These are phyloP conservation scores for Ophioceras dolichostomum DNA, from an alignment of 2,329 filamentous ascomycete species.

Conservation along the genomic window DNA sequence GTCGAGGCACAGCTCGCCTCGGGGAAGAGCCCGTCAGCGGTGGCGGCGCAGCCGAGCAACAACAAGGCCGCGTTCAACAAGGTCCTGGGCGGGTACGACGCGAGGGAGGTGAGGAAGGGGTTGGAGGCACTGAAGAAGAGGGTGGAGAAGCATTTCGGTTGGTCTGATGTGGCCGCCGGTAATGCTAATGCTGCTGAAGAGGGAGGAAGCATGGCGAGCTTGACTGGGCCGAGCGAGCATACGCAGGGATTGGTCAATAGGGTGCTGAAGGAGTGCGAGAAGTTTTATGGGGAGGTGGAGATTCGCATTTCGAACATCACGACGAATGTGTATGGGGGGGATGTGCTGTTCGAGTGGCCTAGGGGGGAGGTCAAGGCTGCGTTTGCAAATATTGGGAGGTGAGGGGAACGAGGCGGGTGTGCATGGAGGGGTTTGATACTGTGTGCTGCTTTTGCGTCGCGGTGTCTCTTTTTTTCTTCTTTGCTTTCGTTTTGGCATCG, in stretches of 20 bases:
- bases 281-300: slow-evolving; percentile 50
- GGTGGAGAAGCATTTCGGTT: slow-evolving; percentile 94
- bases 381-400: slow-evolving; percentile 23
- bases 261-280: slow-evolving; percentile 48
- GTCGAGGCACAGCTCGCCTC: slow-evolving; percentile 60
- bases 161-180: slow-evolving; percentile 47
- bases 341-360: slow-evolving; percentile 56
- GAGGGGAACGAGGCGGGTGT: no score
- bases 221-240: slow-evolving; percentile 35
- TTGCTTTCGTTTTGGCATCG: no score
- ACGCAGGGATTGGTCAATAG: slow-evolving; percentile 36
- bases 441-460: no score
- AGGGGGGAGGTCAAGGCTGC: slow-evolving; percentile 48
- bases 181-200: no score
- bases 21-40: slow-evolving; percentile 46
- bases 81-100: slow-evolving; percentile 66
- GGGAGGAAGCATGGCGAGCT: slow-evolving; percentile 32
- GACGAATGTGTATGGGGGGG: slow-evolving; percentile 51
- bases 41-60: slow-evolving; percentile 74
- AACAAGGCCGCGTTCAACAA: slow-evolving; percentile 78
- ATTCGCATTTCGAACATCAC: slow-evolving; percentile 46
- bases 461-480: no score
- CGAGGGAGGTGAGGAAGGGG: slow-evolving; percentile 78
- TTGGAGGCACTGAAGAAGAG: slow-evolving; percentile 80
- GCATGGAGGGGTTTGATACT: no score